Percentiles rank a stretch among this genome's conserved stretches.
Conservation (phyloP, 106 monocot species). For the Gastrodia elata region DNA sequence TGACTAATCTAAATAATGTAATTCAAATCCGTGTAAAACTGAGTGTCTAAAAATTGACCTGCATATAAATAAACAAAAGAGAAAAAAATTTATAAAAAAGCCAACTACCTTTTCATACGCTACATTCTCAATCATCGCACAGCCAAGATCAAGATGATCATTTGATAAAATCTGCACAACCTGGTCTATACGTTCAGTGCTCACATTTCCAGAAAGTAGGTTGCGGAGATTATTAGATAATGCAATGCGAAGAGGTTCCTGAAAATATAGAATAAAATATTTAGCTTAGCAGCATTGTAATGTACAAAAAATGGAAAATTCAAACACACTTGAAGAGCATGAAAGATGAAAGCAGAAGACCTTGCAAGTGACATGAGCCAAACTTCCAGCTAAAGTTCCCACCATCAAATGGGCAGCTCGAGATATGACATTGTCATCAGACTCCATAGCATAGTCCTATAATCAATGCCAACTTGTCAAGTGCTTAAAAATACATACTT, state of each 20-base stretch:
- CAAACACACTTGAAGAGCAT: not conserved
- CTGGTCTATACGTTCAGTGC: conserved; percentile 59
- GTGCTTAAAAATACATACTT: conserved; percentile 10
- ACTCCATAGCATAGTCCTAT: conserved; percentile 89
- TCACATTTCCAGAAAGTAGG: conserved; percentile 55
- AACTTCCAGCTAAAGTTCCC: conserved; percentile 83
- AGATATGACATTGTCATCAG: conserved; percentile 63
- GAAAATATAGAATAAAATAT: conserved; percentile 8
- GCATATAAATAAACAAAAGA: not conserved
- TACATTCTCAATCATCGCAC: conserved; percentile 89
- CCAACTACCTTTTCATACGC: conserved; percentile 72
- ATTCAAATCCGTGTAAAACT: not conserved
- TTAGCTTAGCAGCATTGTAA: not conserved
- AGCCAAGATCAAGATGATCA: conserved; percentile 94
- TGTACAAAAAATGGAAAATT: not conserved
- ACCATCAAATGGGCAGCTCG: conserved; percentile 87
- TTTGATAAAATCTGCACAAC: conserved; percentile 72
- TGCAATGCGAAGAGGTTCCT: conserved; percentile 89
- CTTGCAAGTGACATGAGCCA: conserved; percentile 99
- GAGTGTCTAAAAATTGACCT: not conserved
- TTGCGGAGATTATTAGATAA: conserved; percentile 63
- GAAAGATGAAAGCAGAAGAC: conserved; percentile 20
- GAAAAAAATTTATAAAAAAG: not conserved
- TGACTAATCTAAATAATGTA: not conserved
- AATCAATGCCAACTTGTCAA: not conserved